Evolutionary conservation across 495 filamentous ascomycete species (phyloP), one percentile per base, ranked within the genome.

Genomic region (Penicillium soppii): DNA sequence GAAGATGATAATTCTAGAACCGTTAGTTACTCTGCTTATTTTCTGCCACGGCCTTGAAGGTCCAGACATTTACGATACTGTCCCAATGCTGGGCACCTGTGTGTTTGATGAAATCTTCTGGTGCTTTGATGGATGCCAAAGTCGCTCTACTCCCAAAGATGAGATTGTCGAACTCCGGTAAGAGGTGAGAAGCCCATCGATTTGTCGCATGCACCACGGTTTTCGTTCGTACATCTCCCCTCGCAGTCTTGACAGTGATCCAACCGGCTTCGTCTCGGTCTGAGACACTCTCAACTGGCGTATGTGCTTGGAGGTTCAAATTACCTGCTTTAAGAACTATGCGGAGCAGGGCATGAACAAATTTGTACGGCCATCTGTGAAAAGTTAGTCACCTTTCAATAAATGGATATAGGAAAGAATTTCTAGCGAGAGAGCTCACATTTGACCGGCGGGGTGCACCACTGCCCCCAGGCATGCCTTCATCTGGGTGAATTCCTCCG

Each of bases 71-170:
- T 19, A 40, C 37, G 3, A 40, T 21, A 40, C 37, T 40, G 19
- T 40, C 37, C 37, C 37, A 40, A 22, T 40, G 37, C 21, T 40
- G 37, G 37, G 37, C 37, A 40, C 37, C 37, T 22, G 37, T 40
- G 37, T 40, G 37, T n/a, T 40, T 40, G 37, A 40, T 40, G 7
- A 40, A 40, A 22, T 19, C 37, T 5, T 40, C 37, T 23, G 37
- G 37, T 22, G 37, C 37, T 40, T 40, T 40, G 37, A 40, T 22
- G 0, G 37, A 40, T 22, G 37, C 37, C 37, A 40, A 22, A 40
- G 37, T 40, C 9, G 37, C 17, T 22, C 37, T 40, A 4, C 10
- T 40, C 9, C 37, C 37, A 22, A 40, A 40, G 17, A 40, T 40
- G 37, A 40, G 19, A 40, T 40, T 40, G 7, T 7, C 10, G 37